Evolutionary conservation across 2,329 filamentous ascomycete species (phyloP).

Genomic region (Magnaporthiopsis rhizophila): DNA sequence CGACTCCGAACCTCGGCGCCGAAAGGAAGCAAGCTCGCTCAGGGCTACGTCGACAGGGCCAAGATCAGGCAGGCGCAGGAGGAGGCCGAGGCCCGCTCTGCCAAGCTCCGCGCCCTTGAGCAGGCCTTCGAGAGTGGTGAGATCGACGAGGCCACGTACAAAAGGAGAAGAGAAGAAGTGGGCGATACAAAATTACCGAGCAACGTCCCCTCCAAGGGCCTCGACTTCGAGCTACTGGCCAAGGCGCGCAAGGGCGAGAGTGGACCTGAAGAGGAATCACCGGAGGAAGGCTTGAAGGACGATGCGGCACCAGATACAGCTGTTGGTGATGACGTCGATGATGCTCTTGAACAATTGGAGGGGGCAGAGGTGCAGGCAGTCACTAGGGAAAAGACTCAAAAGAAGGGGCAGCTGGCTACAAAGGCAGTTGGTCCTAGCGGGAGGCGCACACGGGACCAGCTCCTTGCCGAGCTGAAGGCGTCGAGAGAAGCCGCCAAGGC

Average conservation of each 20-base stretch:
- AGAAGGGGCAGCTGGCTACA: slow-evolving; percentile 54
- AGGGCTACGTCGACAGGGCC: slow-evolving; percentile 79
- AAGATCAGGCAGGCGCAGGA: slow-evolving; percentile 49
- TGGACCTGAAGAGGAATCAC: slow-evolving; percentile 46
- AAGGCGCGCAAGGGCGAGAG: slow-evolving; percentile 42
- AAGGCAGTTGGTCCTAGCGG: slow-evolving; percentile 43
- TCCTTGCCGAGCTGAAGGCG: slow-evolving; percentile 59
- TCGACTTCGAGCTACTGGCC: slow-evolving; percentile 76
- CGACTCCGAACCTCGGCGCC: slow-evolving; percentile 73
- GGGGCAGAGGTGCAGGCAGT: slow-evolving; percentile 45
- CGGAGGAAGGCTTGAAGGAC: slow-evolving; percentile 20
- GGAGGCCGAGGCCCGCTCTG: slow-evolving; percentile 45
- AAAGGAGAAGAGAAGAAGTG: slow-evolving; percentile 66
- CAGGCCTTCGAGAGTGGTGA: slow-evolving; percentile 75
- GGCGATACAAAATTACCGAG: slow-evolving; percentile 72
- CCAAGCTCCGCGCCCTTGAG: slow-evolving; percentile 69
- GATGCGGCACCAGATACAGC: slow-evolving; percentile 19
- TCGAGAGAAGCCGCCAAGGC: slow-evolving; percentile 52
- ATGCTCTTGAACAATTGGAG: slow-evolving; percentile 55
- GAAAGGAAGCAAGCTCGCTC: slow-evolving; percentile 71
- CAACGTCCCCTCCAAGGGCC: slow-evolving; percentile 84
- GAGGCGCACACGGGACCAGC: slow-evolving; percentile 58
- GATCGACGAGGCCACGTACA: slow-evolving; percentile 73
- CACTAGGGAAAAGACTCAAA: slow-evolving; percentile 42
- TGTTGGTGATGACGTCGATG: slow-evolving; percentile 47